Percentiles rank a stretch among this genome's conserved stretches.
phyloP scores from a whole-genome alignment of 257 asterid genomes.

The Solanum megistacrolobum region DNA sequence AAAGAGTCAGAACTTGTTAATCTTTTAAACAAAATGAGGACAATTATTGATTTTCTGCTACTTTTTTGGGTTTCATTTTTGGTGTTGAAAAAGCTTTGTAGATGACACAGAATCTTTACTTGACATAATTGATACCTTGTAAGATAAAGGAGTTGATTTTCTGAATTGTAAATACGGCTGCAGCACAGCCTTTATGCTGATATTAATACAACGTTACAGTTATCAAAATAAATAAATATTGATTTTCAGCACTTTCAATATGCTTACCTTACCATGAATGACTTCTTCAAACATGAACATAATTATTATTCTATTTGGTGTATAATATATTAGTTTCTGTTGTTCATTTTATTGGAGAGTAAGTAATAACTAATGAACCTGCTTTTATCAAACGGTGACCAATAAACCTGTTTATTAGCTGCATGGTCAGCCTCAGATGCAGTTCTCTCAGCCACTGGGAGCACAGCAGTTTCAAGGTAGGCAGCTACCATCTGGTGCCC shows the following conservation, averaged over 20 bases:
- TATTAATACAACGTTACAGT: background rate
- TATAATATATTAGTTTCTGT: background rate
- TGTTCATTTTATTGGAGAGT: background rate
- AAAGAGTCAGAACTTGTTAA: background rate
- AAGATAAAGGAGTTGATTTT: background rate
- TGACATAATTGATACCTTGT: background rate
- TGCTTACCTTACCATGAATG: background rate
- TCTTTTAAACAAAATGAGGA: background rate
- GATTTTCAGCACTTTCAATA: background rate
- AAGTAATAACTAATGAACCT: background rate
- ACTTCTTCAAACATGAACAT: background rate
- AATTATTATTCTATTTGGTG: background rate
- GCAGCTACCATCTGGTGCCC: constrained; percentile 67
- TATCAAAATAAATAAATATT: background rate
- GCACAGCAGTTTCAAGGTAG: constrained; percentile 80
- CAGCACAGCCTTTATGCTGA: background rate
- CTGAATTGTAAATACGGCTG: background rate
- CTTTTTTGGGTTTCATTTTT: background rate
- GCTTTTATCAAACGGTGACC: background rate
- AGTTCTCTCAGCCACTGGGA: constrained; percentile 75
- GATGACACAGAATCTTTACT: background rate
- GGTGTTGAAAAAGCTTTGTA: background rate
- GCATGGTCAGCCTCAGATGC: constrained; percentile 87
- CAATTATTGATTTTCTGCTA: background rate
- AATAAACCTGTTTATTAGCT: constrained; percentile 28